Evolutionary conservation across 192 early-diverging fungal genomes (phyloP).

Genomic region (Tieghemiomyces parasiticus): DNA sequence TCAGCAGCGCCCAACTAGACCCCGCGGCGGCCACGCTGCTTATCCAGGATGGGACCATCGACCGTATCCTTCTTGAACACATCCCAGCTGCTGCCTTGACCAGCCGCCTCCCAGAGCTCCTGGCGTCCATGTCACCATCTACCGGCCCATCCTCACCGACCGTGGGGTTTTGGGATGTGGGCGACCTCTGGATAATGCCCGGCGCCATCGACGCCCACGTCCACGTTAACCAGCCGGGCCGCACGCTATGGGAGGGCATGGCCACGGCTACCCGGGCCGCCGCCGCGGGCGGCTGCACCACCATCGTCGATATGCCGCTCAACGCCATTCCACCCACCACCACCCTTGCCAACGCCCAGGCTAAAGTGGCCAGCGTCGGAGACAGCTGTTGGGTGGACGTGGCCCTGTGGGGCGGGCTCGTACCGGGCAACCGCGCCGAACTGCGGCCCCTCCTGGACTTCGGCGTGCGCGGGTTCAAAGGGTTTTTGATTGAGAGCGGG

Average conservation of each 20-base stretch:
- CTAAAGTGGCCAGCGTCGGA: slow-evolving; percentile 47
- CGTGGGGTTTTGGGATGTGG: slow-evolving; percentile 6
- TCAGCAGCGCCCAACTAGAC: neutral
- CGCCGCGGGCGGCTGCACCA: slow-evolving; percentile 68
- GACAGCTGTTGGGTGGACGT: slow-evolving; percentile 65
- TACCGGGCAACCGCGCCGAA: slow-evolving; percentile 56
- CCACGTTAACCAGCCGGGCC: slow-evolving; percentile 72
- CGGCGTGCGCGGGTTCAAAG: slow-evolving; percentile 69
- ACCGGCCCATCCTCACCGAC: no score
- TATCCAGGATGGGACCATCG: neutral
- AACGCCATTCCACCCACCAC: slow-evolving; percentile 80
- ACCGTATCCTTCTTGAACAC: neutral
- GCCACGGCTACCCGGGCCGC: slow-evolving; percentile 64
- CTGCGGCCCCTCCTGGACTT: slow-evolving; percentile 42
- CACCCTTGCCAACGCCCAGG: slow-evolving; percentile 42
- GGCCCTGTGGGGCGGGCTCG: slow-evolving; percentile 64
- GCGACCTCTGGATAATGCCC: slow-evolving; percentile 31
- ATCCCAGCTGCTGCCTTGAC: no score
- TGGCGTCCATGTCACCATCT: no score
- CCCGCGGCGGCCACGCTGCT: neutral
- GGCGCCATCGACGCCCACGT: slow-evolving; percentile 69
- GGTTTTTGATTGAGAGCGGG: slow-evolving; percentile 71
- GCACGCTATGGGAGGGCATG: slow-evolving; percentile 76
- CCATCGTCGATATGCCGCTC: slow-evolving; percentile 72
- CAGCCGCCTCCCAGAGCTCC: no score